Conservation (phyloP, 2,329 filamentous ascomycete genomes). For the Ophiosphaerella herpotricha region DNA sequence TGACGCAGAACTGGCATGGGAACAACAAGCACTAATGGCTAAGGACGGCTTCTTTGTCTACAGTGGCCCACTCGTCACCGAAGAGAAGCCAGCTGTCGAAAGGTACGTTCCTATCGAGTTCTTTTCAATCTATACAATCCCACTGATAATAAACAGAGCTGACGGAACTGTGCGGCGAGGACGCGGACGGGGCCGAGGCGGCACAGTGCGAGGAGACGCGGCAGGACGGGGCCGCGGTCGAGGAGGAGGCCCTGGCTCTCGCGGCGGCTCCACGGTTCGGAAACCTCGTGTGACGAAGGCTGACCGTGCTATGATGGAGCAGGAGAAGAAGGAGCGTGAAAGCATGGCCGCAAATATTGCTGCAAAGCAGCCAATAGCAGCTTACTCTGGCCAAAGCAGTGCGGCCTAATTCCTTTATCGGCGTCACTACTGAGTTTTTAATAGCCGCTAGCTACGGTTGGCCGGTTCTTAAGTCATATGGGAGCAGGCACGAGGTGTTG, state of each 20-base stretch:
- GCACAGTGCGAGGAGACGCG: constrained; percentile 49
- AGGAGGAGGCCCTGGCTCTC: constrained; percentile 67
- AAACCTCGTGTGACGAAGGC: constrained; percentile 88
- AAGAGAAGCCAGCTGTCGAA: constrained; percentile 75
- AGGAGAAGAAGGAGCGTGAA: constrained; percentile 79
- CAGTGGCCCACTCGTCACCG: constrained; percentile 85
- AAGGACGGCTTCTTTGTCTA: constrained; percentile 99
- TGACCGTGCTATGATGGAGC: constrained; percentile 78
- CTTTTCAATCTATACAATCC: not conserved
- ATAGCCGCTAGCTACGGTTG: too few relatives aligned
- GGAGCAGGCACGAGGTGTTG: too few relatives aligned
- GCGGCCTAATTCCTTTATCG: constrained; percentile 7
- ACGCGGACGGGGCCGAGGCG: constrained; percentile 60
- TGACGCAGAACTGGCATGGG: constrained; percentile 93
- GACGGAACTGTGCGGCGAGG: constrained; percentile 75
- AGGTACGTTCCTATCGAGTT: constrained; percentile 51
- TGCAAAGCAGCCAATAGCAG: constrained; percentile 25
- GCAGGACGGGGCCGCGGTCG: constrained; percentile 51
- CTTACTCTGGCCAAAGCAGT: constrained; percentile 15
- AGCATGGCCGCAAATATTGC: constrained; percentile 47
- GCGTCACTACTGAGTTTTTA: too few relatives aligned
- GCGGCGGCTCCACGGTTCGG: constrained; percentile 73
- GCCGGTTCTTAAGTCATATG: too few relatives aligned
- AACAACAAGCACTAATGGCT: constrained; percentile 90
- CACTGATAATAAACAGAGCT: constrained; percentile 57